These are phyloP conservation scores for Lantana camara DNA, from an alignment of 257 asterid genomes.

Conservation along the genomic window DNA sequence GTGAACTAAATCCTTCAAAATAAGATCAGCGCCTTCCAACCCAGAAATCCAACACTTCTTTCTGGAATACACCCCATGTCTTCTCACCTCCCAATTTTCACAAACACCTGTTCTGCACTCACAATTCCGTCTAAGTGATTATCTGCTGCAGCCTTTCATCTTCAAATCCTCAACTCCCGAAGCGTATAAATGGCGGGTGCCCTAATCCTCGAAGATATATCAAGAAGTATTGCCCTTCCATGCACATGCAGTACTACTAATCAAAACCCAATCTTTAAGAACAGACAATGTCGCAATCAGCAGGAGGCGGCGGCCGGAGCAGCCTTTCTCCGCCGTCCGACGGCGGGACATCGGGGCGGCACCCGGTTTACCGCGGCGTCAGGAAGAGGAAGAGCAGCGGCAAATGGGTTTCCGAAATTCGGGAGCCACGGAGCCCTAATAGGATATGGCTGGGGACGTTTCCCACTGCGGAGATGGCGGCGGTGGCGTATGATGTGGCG, in stretches of 20 bases:
- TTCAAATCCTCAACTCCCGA: not conserved
- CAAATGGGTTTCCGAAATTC: conserved; percentile 67
- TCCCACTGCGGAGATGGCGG: conserved; percentile 63
- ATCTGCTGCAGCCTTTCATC: not conserved
- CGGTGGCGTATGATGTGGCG: conserved; percentile 63
- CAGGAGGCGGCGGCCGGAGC: conserved; percentile 15
- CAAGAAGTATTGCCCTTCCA: not conserved
- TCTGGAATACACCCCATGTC: conserved; percentile 66
- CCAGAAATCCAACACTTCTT: conserved; percentile 51
- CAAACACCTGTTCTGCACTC: conserved; percentile 55
- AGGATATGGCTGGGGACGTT: conserved; percentile 66
- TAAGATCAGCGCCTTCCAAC: conserved; percentile 33
- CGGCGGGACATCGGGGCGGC: too few relatives aligned
- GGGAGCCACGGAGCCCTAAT: conserved; percentile 56
- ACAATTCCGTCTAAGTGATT: not conserved
- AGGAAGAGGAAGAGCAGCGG: conserved; percentile 54
- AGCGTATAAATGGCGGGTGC: conserved; percentile 54
- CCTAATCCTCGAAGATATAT: conserved; percentile 26
- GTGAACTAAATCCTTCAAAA: conserved; percentile 14
- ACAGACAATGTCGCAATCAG: conserved; percentile 29
- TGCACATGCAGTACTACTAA: conserved; percentile 21
- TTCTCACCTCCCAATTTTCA: conserved; percentile 37
- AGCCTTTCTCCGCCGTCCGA: not conserved
- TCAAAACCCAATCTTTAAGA: too few relatives aligned
- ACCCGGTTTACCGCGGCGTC: conserved; percentile 57